A percentile compares a stretch with the other conserved stretches of the same genome.
Evolutionary conservation across 495 filamentous ascomycete species (phyloP).

Genomic region (Neurospora sp.): DNA sequence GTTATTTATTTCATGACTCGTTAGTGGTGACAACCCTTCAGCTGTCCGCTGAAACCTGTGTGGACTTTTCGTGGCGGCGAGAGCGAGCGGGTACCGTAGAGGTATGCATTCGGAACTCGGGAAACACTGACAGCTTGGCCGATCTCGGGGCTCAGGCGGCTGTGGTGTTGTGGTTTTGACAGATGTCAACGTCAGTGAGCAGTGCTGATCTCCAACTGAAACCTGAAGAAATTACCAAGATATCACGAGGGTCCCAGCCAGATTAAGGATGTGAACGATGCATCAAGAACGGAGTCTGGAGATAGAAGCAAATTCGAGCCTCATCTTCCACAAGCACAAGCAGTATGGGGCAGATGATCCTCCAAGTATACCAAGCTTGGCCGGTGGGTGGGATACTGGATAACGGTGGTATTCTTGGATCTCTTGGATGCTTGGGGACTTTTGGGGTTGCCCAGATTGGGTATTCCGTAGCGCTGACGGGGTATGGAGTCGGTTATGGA

Average conservation of each 20-base stretch:
- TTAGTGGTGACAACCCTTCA: background rate
- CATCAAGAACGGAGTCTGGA: background rate
- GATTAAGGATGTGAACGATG: background rate
- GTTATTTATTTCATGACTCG: background rate
- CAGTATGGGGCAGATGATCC: background rate
- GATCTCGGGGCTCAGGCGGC: background rate
- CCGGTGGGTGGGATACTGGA: background rate
- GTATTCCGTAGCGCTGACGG: background rate
- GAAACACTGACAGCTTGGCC: conserved; percentile 2
- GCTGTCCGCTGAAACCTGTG: conserved; percentile 3
- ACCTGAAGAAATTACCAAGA: background rate
- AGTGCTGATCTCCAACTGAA: background rate
- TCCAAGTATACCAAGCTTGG: background rate
- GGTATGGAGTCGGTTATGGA: background rate
- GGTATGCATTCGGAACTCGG: background rate
- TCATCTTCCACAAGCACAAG: background rate
- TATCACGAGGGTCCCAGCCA: background rate
- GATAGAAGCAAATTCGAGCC: background rate
- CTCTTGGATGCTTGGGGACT: background rate
- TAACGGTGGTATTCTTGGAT: background rate
- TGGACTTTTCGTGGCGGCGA: background rate
- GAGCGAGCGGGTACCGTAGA: background rate
- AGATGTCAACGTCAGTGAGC: background rate
- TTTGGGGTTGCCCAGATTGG: background rate
- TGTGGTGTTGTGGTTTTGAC: background rate